phyloP scores from a whole-genome alignment of 2,329 filamentous ascomycete genomes.

The Westerdykella sp. region DNA sequence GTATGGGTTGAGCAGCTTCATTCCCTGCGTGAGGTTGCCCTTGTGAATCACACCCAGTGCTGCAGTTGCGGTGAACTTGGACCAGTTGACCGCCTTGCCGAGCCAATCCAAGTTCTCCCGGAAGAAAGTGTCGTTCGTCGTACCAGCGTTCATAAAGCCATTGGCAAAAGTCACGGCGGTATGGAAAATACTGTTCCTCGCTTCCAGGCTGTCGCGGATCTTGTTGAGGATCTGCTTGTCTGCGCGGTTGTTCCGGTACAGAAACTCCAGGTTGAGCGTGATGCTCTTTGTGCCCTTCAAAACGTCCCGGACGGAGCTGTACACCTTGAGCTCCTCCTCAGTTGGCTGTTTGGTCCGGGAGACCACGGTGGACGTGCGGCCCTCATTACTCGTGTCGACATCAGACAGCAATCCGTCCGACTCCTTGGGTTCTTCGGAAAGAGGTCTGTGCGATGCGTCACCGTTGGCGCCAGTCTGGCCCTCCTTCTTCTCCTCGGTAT shows the following conservation, averaged over 20 bases:
- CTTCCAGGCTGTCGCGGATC: conserved; percentile 89
- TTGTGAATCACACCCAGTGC: conserved; percentile 94
- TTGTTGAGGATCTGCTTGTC: conserved; percentile 93
- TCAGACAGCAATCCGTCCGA: conserved; percentile 54
- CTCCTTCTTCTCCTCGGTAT: conserved; percentile 45
- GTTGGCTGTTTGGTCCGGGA: conserved; percentile 41
- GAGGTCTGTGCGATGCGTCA: conserved; percentile 28
- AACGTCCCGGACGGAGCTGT: conserved; percentile 53
- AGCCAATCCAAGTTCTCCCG: conserved; percentile 96
- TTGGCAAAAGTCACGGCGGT: conserved; percentile 96
- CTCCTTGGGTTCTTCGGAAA: conserved; percentile 48
- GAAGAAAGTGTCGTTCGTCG: conserved; percentile 98
- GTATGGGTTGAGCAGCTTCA: conserved; percentile 91
- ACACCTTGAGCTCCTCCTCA: conserved; percentile 50
- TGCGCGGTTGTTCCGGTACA: conserved; percentile 91
- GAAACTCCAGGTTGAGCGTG: conserved; percentile 89
- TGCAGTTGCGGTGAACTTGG: conserved; percentile 95
- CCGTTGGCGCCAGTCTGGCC: conserved; percentile 35
- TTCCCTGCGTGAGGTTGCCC: conserved; percentile 86
- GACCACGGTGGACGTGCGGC: conserved; percentile 43
- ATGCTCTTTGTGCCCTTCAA: conserved; percentile 90
- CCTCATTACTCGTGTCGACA: conserved; percentile 48
- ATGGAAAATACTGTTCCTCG: conserved; percentile 96
- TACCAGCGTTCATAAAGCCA: conserved; percentile 98
- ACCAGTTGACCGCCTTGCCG: conserved; percentile 98